phyloP scores from a whole-genome alignment of 1,284 basidiomycete species.

The Cutaneotrichosporon cyanovorans region DNA sequence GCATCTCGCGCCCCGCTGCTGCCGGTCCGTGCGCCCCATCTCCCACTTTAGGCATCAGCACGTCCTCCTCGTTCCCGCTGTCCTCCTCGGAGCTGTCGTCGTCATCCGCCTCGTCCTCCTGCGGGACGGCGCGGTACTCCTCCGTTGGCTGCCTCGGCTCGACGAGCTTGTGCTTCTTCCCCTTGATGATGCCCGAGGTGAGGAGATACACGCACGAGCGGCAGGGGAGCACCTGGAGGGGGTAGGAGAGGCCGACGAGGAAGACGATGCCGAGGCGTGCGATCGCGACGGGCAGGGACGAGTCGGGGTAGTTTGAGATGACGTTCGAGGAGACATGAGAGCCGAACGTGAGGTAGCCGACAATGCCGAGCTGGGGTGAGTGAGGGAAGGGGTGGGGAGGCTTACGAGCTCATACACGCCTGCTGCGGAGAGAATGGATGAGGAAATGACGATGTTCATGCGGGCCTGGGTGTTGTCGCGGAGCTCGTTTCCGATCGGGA shows the following conservation, averaged over 20 bases:
- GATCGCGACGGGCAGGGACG: constrained; percentile 81
- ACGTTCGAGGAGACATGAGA: constrained; percentile 82
- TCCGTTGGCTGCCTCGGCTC: too few relatives aligned
- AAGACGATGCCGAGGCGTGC: constrained; percentile 89
- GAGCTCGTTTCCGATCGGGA: constrained; percentile 91
- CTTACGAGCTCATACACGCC: constrained; percentile 61
- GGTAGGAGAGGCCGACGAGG: constrained; percentile 84
- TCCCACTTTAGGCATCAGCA: constrained; percentile 43
- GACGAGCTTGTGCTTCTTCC: constrained; percentile 18
- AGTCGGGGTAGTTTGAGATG: constrained; percentile 67
- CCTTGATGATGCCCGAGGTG: constrained; percentile 33
- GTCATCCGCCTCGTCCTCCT: constrained; percentile 23
- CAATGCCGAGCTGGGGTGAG: constrained; percentile 16
- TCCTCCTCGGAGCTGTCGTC: constrained; percentile 6
- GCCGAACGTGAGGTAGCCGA: constrained; percentile 92
- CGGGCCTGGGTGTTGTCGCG: constrained; percentile 67
- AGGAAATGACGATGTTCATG: constrained; percentile 79
- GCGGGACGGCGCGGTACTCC: background rate
- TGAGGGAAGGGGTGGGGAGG: background rate
- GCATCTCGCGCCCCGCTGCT: constrained; percentile 55
- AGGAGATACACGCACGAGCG: constrained; percentile 88
- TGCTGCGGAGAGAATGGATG: constrained; percentile 73
- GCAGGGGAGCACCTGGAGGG: constrained; percentile 88
- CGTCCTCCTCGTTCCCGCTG: constrained; percentile 31
- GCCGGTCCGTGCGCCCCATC: constrained; percentile 50